phyloP scores from a whole-genome alignment of 2,329 filamentous ascomycete species.

The Daldinia sp. region DNA sequence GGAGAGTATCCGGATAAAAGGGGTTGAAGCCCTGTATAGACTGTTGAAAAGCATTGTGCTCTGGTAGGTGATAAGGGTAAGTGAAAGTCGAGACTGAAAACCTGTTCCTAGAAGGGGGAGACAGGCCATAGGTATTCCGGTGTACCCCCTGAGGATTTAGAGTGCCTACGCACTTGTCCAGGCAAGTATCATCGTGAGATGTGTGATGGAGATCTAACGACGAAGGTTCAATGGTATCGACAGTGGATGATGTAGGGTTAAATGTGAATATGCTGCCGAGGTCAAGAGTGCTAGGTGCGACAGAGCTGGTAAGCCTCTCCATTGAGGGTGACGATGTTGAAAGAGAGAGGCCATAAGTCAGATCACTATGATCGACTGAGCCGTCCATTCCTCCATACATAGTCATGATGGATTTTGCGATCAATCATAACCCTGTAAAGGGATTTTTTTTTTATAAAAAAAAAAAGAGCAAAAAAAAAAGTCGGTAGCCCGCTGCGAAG shows the following conservation, averaged over 20 bases:
- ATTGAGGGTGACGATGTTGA: conserved; percentile 25
- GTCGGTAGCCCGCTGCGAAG: background rate
- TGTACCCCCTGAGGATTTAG: conserved; percentile 22
- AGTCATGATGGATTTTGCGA: conserved; percentile 12
- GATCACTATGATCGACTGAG: conserved; percentile 27
- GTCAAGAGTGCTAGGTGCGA: conserved; percentile 12
- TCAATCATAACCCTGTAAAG: conserved; percentile 20
- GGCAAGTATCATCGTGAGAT: conserved; percentile 36
- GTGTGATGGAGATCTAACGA: conserved; percentile 31
- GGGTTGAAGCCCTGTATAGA: conserved; percentile 3
- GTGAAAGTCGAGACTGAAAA: conserved; percentile 16
- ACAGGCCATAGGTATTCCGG: conserved; percentile 15
- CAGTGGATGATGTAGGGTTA: conserved; percentile 7
- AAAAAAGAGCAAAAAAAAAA: background rate
- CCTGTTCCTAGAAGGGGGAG: conserved; percentile 19
- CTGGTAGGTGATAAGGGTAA: conserved; percentile 18
- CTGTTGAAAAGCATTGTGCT: conserved; percentile 14
- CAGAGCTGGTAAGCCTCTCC: conserved; percentile 19
- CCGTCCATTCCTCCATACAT: conserved; percentile 30
- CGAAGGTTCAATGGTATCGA: conserved; percentile 23
- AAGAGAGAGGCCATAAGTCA: conserved; percentile 15
- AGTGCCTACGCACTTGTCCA: conserved; percentile 32
- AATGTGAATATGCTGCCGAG: conserved; percentile 33
- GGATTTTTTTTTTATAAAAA: no score
- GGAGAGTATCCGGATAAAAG: conserved; percentile 17